These are phyloP conservation scores for Podospora pseudocomata DNA, from an alignment of 495 filamentous ascomycete genomes.

Conservation along the genomic window DNA sequence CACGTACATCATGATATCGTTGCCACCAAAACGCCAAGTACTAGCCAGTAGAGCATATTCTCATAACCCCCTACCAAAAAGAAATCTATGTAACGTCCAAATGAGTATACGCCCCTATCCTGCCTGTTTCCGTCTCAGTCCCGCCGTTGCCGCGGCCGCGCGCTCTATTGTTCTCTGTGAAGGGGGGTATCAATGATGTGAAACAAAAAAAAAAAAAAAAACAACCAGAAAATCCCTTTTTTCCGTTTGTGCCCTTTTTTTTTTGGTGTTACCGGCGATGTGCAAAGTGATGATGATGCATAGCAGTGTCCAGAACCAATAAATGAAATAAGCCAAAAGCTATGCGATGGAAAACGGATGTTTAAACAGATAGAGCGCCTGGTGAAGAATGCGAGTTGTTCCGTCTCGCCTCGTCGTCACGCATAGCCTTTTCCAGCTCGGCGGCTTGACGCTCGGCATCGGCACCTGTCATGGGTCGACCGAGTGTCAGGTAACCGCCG, in stretches of 20 bases:
- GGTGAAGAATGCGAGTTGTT: background rate
- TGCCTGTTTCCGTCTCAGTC: background rate
- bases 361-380: background rate
- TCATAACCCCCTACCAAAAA: background rate
- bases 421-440: background rate
- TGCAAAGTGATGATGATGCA: background rate
- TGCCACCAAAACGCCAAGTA: background rate
- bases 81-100: background rate
- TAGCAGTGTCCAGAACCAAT: background rate
- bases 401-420: background rate
- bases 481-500: constrained; percentile 51
- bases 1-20: too few species aligned
- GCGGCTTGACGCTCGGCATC: background rate
- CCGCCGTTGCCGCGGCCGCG: background rate
- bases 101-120: background rate
- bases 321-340: background rate
- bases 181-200: background rate
- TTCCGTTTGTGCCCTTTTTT: background rate
- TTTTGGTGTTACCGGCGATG: background rate
- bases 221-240: background rate
- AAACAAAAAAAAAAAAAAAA: background rate
- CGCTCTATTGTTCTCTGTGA: background rate
- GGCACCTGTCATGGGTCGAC: constrained; percentile 23
- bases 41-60: background rate
- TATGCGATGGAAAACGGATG: background rate